Base-by-base conservation (phyloP, 1,139 yeast genomes). In the Sugiyamaella pinicola region DNA sequence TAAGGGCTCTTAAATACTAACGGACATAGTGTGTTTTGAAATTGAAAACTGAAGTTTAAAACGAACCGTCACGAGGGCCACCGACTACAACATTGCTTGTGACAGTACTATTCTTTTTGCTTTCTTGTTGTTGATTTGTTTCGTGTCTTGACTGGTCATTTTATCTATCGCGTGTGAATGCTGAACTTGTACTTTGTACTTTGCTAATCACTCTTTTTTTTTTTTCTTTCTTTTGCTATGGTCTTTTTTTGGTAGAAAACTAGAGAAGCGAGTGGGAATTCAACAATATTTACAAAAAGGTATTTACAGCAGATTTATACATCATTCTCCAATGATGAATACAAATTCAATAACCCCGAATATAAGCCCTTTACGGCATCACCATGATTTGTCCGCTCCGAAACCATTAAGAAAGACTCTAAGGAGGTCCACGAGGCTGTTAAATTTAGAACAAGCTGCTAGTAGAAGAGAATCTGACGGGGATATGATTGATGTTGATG, bases 381-480 rank as follows among this genome's bases (percentile, higher is more conserved):
- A 47, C 12, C 46, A 29, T 38, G 31, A 34, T 6, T 15, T 35
- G 24, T 26, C 49, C 6, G 48, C 49, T 18, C 50, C 55, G 35
- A 51, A 48, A 29, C 53, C 56, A 15, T 40, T 46, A 22, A 46
- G 55, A 17, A 51, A 51, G 35, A 62, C 72, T 31, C 58, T 73
- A 33, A 66, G 73, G 18, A 64, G 77, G 34, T 73, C 76, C 2
- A 66, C 70, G 21, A 74, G 77, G 2, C 64, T 72, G 38, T 57
- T 73, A 34, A 72, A 74, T 54, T 67, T 73, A 34, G 76, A 72
- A 57, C 68, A 67, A 51, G 72, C 74, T 4, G 55, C 55, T 8
- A 34, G 37, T 22, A 26, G 44, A 21, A 39, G 26, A 29, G 43
- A 37, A 13, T 9, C 15, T 10, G 51, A 47, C 22, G 51, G 47